Percentiles rank a stretch among this genome's conserved stretches.
These are phyloP conservation scores for Penicillium occitanis DNA, from an alignment of 2,329 filamentous ascomycete species.

Conservation along the genomic window DNA sequence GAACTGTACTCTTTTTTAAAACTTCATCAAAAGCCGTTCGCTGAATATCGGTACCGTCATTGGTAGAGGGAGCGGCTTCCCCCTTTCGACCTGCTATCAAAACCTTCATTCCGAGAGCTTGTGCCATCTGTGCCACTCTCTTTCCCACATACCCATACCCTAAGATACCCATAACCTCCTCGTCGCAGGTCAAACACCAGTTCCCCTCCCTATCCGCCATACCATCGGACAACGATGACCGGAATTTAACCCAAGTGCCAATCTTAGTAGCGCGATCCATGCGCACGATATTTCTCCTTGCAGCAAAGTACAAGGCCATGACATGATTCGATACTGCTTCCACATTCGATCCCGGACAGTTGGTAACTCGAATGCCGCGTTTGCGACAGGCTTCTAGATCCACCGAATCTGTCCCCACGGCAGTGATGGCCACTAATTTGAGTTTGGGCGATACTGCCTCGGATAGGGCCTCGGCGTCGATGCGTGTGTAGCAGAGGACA, in stretches of 20 bases:
- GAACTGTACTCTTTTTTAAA: slow-evolving; percentile 31
- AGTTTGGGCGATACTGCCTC: slow-evolving; percentile 47
- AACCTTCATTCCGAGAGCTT: slow-evolving; percentile 51
- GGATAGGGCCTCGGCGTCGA: slow-evolving; percentile 40
- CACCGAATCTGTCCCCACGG: slow-evolving; percentile 50
- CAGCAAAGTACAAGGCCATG: slow-evolving; percentile 51
- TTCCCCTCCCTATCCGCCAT: slow-evolving; percentile 28
- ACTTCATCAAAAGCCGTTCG: slow-evolving; percentile 33
- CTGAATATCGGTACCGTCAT: slow-evolving; percentile 17
- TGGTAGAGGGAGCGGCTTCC: slow-evolving; percentile 19
- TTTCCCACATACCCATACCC: slow-evolving; percentile 54
- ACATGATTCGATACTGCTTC: slow-evolving; percentile 53
- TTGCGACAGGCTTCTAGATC: slow-evolving; percentile 46
- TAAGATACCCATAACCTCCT: slow-evolving; percentile 52
- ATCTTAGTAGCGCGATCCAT: slow-evolving; percentile 38
- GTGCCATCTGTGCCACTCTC: slow-evolving; percentile 47
- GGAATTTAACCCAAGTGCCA: slow-evolving; percentile 43
- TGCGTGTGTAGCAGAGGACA: slow-evolving; percentile 39
- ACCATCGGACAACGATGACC: slow-evolving; percentile 36
- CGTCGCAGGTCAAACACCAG: slow-evolving; percentile 48
- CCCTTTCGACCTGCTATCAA: slow-evolving; percentile 51
- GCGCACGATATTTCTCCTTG: slow-evolving; percentile 43
- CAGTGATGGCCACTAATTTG: slow-evolving; percentile 47
- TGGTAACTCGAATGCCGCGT: slow-evolving; percentile 48
- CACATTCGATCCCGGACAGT: slow-evolving; percentile 50